Evolutionary conservation across 345 rosid genomes (phyloP), one percentile per base, ranked within the genome.

Genomic region (Eucalyptus fibrosa): DNA sequence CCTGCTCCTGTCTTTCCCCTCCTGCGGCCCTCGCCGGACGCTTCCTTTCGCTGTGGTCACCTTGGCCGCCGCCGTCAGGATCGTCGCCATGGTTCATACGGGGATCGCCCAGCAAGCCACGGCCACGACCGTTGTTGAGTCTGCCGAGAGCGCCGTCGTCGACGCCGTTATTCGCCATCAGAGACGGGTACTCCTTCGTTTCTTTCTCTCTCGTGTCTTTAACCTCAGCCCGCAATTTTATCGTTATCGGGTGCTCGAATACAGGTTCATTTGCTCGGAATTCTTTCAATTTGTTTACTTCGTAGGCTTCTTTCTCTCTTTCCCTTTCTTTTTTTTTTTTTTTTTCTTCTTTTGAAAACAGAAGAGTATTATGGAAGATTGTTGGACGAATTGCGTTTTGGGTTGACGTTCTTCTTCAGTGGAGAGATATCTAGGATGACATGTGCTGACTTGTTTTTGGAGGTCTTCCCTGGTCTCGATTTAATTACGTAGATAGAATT

Each of bases 81-180:
- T 97, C 62, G 90, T 91, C 49, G 93, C 93, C 45, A 95, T 96
- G 96, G 87, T 95, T 37, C 88, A 88, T 50, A 92, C 94, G 5
- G 98, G 95, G 13, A 89, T 93, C 77, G 93, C 98, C 7, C 99
- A 97, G 88, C 94, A 91, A 88, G 95, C 96, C 89, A 93, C 95
- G 80, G 99, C 99, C 77, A 91, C 60, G 69, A 86, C 93, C 34
- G 93, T 97, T 77, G 92, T 94, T 87, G 93, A 94, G 89, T 95
- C 97, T 15, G 77, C 93, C 49, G 92, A 92, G 37, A 55, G 24
- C 67, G 59, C 90, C 40, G 88, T 81, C 56, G 69, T 88, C 23
- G 95, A 94, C 86, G 65, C 93, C 24, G 92, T 91, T 56, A 88
- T 93, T 89, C 95, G 94, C 90, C 93, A 86, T 42, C 89, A 93